phyloP scores from a whole-genome alignment of 2,329 filamentous ascomycete genomes.

The Samsoniella hepiali region DNA sequence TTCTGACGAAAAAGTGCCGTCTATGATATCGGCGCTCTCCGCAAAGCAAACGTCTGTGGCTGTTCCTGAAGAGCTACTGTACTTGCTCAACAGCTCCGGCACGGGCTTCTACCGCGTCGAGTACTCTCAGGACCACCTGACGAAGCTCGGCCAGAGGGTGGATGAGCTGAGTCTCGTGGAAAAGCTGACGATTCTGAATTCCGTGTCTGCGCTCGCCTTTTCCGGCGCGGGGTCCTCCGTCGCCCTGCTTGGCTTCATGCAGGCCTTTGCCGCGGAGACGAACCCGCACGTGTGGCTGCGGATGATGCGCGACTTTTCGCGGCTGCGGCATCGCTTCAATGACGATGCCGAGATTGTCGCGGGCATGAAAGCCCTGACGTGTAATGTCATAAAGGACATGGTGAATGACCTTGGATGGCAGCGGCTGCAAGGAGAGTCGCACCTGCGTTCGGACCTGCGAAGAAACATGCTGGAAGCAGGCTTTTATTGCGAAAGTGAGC shows the following conservation, averaged over 20 bases:
- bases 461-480: slow-evolving; percentile 76
- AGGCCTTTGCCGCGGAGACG: slow-evolving; percentile 75
- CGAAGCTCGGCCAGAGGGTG: slow-evolving; percentile 73
- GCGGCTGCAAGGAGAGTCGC: slow-evolving; percentile 73
- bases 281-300: slow-evolving; percentile 89
- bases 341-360: slow-evolving; percentile 71
- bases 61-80: slow-evolving; percentile 74
- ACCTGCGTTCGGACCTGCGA: slow-evolving; percentile 75
- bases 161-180: slow-evolving; percentile 77
- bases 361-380: slow-evolving; percentile 78
- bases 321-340: slow-evolving; percentile 77
- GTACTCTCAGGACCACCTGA: slow-evolving; percentile 77
- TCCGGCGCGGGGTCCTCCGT: slow-evolving; percentile 80
- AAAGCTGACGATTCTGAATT: slow-evolving; percentile 88
- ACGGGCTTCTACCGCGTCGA: slow-evolving; percentile 90
- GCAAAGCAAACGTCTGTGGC: slow-evolving; percentile 75
- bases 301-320: slow-evolving; percentile 70
- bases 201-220: slow-evolving; percentile 83
- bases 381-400: slow-evolving; percentile 71
- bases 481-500: slow-evolving; percentile 70
- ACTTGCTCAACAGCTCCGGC: slow-evolving; percentile 88
- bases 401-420: slow-evolving; percentile 85
- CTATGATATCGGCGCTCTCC: slow-evolving; percentile 45
- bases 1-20: slow-evolving; percentile 73
- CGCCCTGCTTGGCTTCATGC: slow-evolving; percentile 75